Conservation (phyloP, 2,329 filamentous ascomycete genomes). For the Trichoderma pleuroti region DNA sequence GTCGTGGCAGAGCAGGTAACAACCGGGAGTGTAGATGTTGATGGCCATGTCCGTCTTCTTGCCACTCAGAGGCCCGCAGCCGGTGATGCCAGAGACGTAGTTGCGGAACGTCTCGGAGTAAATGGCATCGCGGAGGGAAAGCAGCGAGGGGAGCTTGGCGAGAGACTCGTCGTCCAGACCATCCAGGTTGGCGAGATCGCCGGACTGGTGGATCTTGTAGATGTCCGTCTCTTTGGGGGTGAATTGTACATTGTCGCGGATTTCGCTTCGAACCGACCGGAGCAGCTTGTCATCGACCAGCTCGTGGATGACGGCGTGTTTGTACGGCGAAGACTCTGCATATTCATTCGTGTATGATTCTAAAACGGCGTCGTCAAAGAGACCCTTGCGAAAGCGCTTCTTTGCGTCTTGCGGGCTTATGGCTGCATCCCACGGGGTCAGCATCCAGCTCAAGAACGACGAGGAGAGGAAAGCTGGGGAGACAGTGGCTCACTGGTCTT, state of each 20-base stretch:
- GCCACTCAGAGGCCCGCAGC: conserved; percentile 81
- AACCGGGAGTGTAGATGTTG: conserved; percentile 96
- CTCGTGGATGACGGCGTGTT: conserved; percentile 82
- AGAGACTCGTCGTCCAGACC: conserved; percentile 85
- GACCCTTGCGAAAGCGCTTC: conserved; percentile 60
- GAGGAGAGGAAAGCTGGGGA: neutral
- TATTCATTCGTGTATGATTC: conserved; percentile 60
- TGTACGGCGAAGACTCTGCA: conserved; percentile 68
- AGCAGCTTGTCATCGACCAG: conserved; percentile 79
- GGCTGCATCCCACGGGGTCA: conserved; percentile 34
- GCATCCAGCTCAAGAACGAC: conserved; percentile 11
- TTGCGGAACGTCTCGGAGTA: conserved; percentile 87
- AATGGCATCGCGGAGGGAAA: conserved; percentile 86
- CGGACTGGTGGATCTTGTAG: conserved; percentile 98
- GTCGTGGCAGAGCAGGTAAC: conserved; percentile 93
- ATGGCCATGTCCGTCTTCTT: conserved; percentile 99
- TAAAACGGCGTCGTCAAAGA: conserved; percentile 60
- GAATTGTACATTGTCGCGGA: conserved; percentile 86
- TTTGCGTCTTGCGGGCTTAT: conserved; percentile 49
- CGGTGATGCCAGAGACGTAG: conserved; percentile 83
- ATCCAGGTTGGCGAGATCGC: conserved; percentile 93
- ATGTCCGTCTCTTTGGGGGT: conserved; percentile 99
- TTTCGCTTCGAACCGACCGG: conserved; percentile 81
- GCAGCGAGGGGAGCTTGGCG: conserved; percentile 80
- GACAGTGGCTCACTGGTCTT: conserved; percentile 41